Evolutionary conservation across 2,329 filamentous ascomycete genomes (phyloP), one percentile per base, ranked within the genome.

Genomic region (Dothideomycetes sp.): DNA sequence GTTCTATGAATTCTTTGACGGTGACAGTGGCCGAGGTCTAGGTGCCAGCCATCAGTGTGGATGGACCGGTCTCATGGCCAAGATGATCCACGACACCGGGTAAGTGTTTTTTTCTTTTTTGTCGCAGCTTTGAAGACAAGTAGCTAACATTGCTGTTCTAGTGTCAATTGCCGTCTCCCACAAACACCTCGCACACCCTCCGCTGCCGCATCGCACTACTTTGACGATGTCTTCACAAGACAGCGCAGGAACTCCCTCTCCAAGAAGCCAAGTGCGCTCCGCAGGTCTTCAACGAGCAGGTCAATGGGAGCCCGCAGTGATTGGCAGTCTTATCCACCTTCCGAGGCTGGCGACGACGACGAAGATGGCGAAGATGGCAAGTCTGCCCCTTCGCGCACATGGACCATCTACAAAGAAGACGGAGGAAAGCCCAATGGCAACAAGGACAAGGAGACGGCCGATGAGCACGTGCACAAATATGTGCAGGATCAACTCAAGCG

Each of bases 1-100:
- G 84, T 96, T 94, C 71, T 83, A 94, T 57, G 89, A 96, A 60
- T 96, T 93, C 70, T 96, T 96, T 57, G 89, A 96, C 56, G 89
- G 87, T 30, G 88, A 96, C 58, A 80, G 72, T 37, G 89, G 89
- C 11, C 81, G 87, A 49, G 89, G 91, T 12, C 73, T 96, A 1
- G 89, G 89, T 42, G 86, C 89, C 29, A 89, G 81, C 35, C 91
- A 96, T 61, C 91, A 96, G 61, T 94, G 86, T 56, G 89, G 89
- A 36, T 96, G 91, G 89, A 95, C 89, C 29, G 89, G 89, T 17
- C 63, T 96, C 49, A 87, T 96, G 58, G 89, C 89, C 18, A 88
- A 93, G 63, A 84, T 96, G 77, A 96, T 96, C 44, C 89, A 96
- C 52, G 91, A 96, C 56, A 95, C 89, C 50, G 89, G 88, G 84